These are phyloP conservation scores for Aspergillus pseudoterreus DNA, from an alignment of 2,329 filamentous ascomycete genomes.

Conservation along the genomic window DNA sequence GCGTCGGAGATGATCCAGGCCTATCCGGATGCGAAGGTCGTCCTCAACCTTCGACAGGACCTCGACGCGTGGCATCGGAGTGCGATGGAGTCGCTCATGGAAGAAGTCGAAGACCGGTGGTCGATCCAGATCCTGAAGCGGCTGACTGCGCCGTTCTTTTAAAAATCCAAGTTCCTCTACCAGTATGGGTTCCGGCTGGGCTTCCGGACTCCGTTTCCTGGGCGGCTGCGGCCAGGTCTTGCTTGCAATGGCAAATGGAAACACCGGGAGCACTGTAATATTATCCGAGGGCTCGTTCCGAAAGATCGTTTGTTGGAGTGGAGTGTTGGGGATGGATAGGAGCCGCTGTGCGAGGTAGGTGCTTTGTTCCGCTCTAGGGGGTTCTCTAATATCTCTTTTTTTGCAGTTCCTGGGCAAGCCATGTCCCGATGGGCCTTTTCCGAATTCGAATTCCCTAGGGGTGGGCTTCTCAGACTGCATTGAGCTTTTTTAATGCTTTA, in stretches of 20 bases:
- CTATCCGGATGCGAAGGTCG: constrained; percentile 26
- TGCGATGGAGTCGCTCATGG: constrained; percentile 7
- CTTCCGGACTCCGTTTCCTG: constrained; percentile 4
- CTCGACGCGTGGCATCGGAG: constrained; percentile 11
- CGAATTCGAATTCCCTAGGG: too few species aligned
- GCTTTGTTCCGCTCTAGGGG: too few species aligned
- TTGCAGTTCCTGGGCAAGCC: too few species aligned
- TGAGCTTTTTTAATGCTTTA: too few species aligned
- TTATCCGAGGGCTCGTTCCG: constrained; percentile 20
- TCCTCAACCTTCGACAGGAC: constrained; percentile 9
- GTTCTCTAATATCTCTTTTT: too few species aligned
- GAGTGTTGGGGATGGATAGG: constrained; percentile 26
- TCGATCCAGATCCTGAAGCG: constrained; percentile 5
- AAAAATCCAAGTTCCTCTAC: constrained; percentile 8
- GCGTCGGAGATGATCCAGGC: constrained; percentile 27
- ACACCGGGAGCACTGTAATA: constrained; percentile 22
- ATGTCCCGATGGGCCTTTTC: too few species aligned
- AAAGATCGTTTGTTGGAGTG: constrained; percentile 22
- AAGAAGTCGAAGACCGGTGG: constrained; percentile 7
- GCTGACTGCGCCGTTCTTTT: constrained; percentile 11
- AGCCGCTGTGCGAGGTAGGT: constrained; percentile 18
- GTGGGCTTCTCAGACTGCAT: too few species aligned
- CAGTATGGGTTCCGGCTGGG: constrained; percentile 8
- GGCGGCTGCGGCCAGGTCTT: constrained; percentile 2
- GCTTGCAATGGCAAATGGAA: constrained; percentile 16